A percentile compares a stretch with the other conserved stretches of the same genome.
These are phyloP conservation scores for Rosa rugosa DNA, from an alignment of 306 rosid genomes.

Conservation along the genomic window DNA sequence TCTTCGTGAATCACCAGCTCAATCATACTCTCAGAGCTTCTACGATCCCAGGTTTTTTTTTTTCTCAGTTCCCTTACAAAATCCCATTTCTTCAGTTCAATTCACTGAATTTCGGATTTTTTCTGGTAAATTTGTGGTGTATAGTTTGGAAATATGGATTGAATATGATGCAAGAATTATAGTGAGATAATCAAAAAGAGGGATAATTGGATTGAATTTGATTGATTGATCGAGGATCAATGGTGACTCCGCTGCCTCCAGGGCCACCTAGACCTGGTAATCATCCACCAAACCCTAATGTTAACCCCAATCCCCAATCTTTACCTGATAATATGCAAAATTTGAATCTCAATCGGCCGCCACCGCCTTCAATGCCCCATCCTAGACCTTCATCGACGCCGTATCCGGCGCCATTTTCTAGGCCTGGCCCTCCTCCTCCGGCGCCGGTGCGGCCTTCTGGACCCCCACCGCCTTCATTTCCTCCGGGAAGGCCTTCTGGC, in stretches of 20 bases:
- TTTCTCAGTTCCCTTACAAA: neutral
- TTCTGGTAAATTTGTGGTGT: no score
- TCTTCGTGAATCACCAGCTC: neutral
- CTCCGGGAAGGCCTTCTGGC: conserved; percentile 39
- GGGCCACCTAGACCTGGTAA: conserved; percentile 78
- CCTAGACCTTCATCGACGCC: conserved; percentile 62
- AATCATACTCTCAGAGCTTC: neutral
- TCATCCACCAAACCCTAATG: conserved; percentile 52
- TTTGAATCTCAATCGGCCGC: conserved; percentile 63
- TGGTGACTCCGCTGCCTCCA: conserved; percentile 87
- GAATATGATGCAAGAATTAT: no score
- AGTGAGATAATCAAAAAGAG: no score
- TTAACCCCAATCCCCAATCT: conserved; percentile 44
- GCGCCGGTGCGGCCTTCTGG: conserved; percentile 51
- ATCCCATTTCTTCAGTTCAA: neutral
- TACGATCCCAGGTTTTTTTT: neutral
- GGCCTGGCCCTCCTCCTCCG: conserved; percentile 79
- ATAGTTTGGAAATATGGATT: no score
- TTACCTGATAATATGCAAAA: conserved; percentile 59
- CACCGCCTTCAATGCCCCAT: conserved; percentile 54
- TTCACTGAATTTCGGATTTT: neutral
- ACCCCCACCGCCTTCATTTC: conserved; percentile 38
- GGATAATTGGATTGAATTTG: neutral
- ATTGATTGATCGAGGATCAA: conserved; percentile 32
- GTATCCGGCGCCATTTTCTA: conserved; percentile 50